phyloP scores from a whole-genome alignment of 768 basidiomycete genomes.

The Lentinula edodes region DNA sequence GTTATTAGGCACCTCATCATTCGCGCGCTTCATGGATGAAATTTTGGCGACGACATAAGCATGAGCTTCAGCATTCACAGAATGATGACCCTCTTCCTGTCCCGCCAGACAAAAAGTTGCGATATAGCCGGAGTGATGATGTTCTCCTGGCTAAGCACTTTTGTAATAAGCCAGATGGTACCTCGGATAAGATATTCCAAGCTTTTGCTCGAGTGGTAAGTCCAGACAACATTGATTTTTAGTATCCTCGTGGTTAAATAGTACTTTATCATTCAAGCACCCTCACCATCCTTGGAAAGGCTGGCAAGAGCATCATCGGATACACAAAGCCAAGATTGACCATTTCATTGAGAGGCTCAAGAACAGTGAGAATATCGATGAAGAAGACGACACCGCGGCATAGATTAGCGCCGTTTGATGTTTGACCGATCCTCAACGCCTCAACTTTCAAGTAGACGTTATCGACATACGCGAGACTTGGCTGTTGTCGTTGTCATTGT shows the following conservation, averaged over 20 bases:
- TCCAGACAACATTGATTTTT: not conserved
- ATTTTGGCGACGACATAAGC: conserved; percentile 84
- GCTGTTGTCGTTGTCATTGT: not conserved
- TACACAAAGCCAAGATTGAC: conserved; percentile 84
- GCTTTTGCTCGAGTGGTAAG: conserved; percentile 66
- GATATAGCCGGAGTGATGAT: conserved; percentile 78
- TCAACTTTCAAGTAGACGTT: not conserved
- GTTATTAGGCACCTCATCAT: conserved; percentile 73
- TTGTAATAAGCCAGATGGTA: conserved; percentile 67
- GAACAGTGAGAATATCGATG: conserved; percentile 48
- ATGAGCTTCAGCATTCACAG: conserved; percentile 67
- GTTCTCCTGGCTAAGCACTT: conserved; percentile 75
- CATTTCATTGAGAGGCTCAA: conserved; percentile 61
- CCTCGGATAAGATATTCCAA: conserved; percentile 82
- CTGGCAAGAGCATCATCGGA: conserved; percentile 89
- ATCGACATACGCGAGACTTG: not conserved
- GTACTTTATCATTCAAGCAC: conserved; percentile 39
- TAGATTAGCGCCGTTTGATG: not conserved
- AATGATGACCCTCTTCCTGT: conserved; percentile 65
- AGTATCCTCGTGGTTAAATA: not conserved
- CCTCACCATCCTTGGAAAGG: conserved; percentile 93
- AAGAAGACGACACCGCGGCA: conserved; percentile 9
- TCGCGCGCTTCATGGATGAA: conserved; percentile 95
- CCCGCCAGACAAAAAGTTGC: conserved; percentile 83
- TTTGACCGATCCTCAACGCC: not conserved